These are phyloP conservation scores for Tremella mesenterica DNA, from an alignment of 768 basidiomycete species.

Conservation along the genomic window DNA sequence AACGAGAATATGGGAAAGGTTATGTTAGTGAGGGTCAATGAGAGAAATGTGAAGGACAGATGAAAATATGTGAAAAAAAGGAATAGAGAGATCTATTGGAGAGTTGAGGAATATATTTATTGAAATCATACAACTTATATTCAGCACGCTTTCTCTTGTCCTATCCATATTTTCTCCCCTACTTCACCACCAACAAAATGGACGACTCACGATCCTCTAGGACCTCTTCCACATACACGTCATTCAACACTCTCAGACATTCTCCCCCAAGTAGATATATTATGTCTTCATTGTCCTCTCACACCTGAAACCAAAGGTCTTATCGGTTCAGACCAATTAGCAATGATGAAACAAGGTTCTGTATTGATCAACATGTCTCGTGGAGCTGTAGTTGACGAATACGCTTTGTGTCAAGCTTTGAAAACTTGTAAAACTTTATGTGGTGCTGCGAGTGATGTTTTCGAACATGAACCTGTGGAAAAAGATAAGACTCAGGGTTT, in stretches of 20 bases:
- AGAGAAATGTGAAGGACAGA: too few species aligned
- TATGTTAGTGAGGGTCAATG: too few species aligned
- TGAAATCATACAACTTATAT: slow-evolving; percentile 8
- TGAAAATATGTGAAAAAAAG: too few species aligned
- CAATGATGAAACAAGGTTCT: slow-evolving; percentile 23
- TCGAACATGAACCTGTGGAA: slow-evolving; percentile 17
- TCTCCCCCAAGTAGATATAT: slow-evolving; percentile 32
- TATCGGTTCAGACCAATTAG: slow-evolving; percentile 26
- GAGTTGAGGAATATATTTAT: slow-evolving; percentile 11
- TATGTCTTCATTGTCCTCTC: slow-evolving; percentile 41
- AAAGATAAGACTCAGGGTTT: slow-evolving; percentile 12
- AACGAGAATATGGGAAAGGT: too few species aligned
- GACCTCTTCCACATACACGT: slow-evolving; percentile 22
- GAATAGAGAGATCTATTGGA: too few species aligned
- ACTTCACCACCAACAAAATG: slow-evolving; percentile 29
- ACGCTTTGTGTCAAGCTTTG: slow-evolving; percentile 13
- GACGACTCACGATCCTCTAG: slow-evolving; percentile 15
- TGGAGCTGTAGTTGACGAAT: slow-evolving; percentile 34
- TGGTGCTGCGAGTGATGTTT: slow-evolving; percentile 28
- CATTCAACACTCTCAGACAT: slow-evolving; percentile 27
- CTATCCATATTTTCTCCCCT: slow-evolving; percentile 34
- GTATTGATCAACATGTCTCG: slow-evolving; percentile 40
- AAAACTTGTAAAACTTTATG: slow-evolving; percentile 6
- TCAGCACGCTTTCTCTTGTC: slow-evolving; percentile 31
- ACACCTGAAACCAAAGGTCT: slow-evolving; percentile 27